These are phyloP conservation scores for Lasiosphaeris hirsuta DNA, from an alignment of 495 filamentous ascomycete genomes.

Conservation along the genomic window DNA sequence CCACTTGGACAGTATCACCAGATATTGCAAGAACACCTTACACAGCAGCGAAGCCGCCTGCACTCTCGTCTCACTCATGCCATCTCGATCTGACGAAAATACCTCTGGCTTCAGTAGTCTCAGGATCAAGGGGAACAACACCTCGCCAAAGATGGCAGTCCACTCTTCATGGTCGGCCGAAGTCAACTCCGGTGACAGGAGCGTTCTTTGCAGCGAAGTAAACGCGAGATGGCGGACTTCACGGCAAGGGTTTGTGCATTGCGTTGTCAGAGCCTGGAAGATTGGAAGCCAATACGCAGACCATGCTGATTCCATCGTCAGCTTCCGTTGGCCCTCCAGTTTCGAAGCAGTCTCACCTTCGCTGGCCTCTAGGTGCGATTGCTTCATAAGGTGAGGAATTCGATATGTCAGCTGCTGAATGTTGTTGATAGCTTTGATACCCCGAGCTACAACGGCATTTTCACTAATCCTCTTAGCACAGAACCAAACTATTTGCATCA, in stretches of 20 bases:
- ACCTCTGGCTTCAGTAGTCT: slow-evolving; percentile 92
- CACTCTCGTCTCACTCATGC: slow-evolving; percentile 94
- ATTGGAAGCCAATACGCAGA: slow-evolving; percentile 97
- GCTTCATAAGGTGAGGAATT: slow-evolving; percentile 80
- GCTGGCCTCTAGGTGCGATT: slow-evolving; percentile 84
- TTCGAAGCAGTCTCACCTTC: slow-evolving; percentile 56
- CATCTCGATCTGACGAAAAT: slow-evolving; percentile 84
- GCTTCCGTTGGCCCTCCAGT: not conserved
- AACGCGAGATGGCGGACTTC: slow-evolving; percentile 89
- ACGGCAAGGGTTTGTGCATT: slow-evolving; percentile 93
- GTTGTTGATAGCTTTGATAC: slow-evolving; percentile 72
- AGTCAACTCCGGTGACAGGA: slow-evolving; percentile 74
- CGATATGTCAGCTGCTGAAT: slow-evolving; percentile 76
- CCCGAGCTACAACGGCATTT: slow-evolving; percentile 71
- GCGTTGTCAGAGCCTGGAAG: slow-evolving; percentile 78
- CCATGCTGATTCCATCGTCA: slow-evolving; percentile 65
- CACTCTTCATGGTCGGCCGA: slow-evolving; percentile 81
- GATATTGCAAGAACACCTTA: slow-evolving; percentile 93
- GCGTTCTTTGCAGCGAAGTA: slow-evolving; percentile 77
- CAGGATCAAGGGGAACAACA: slow-evolving; percentile 90
- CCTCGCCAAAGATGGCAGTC: slow-evolving; percentile 91
- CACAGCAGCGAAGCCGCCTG: slow-evolving; percentile 87
- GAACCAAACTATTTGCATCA: not conserved
- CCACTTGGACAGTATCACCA: slow-evolving; percentile 77
- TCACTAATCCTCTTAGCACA: slow-evolving; percentile 45